A percentile compares a stretch with the other conserved stretches of the same genome.
These are phyloP conservation scores for Candida quercuum DNA, from an alignment of 805 yeast genomes.

Conservation along the genomic window DNA sequence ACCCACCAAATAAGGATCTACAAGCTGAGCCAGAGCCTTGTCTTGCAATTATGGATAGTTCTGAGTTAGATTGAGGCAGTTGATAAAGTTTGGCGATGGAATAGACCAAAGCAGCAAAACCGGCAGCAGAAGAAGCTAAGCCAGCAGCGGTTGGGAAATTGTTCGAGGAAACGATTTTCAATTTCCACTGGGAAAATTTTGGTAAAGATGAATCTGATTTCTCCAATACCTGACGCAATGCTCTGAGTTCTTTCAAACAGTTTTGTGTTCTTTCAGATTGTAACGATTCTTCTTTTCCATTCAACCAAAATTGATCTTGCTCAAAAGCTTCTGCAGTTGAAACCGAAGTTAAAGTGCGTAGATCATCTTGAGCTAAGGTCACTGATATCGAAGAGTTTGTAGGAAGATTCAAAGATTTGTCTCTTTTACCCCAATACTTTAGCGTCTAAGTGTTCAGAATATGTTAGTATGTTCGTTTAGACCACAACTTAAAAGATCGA, in stretches of 20 bases:
- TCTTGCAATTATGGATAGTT: slow-evolving; percentile 89
- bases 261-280: slow-evolving; percentile 58
- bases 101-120: slow-evolving; percentile 90
- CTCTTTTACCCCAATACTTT: slow-evolving; percentile 99
- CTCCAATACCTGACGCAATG: slow-evolving; percentile 61
- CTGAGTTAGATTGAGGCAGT: slow-evolving; percentile 81
- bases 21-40: slow-evolving; percentile 99
- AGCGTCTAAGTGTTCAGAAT: slow-evolving; percentile 47
- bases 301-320: slow-evolving; percentile 74
- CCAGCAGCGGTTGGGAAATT: slow-evolving; percentile 99
- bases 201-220: slow-evolving; percentile 46
- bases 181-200: slow-evolving; percentile 53
- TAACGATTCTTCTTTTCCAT: slow-evolving; percentile 76
- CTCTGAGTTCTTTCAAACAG: slow-evolving; percentile 72
- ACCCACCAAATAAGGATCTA: slow-evolving; percentile 94
- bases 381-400: slow-evolving; percentile 96
- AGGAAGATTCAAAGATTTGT: slow-evolving; percentile 80
- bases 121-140: slow-evolving; percentile 96
- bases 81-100: slow-evolving; percentile 83
- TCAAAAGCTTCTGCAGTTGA: slow-evolving; percentile 53
- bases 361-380: slow-evolving; percentile 84
- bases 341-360: slow-evolving; percentile 88
- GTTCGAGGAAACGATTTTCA: slow-evolving; percentile 87
- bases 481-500: no score
- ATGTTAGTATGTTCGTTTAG: background rate